These are phyloP conservation scores for Aspergillus bertholletiae DNA, from an alignment of 495 filamentous ascomycete genomes.

Conservation along the genomic window DNA sequence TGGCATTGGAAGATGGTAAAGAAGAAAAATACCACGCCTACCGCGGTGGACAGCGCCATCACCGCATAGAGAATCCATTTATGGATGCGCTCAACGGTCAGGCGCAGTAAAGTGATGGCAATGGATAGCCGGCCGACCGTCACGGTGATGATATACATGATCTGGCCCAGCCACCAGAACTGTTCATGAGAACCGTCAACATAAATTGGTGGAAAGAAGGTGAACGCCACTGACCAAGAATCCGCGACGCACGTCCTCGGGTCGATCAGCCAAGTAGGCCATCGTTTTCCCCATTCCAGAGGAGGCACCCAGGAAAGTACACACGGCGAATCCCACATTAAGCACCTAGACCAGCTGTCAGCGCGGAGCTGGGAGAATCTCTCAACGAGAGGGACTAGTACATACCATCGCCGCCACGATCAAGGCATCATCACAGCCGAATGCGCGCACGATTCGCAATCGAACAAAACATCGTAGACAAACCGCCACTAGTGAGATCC, in stretches of 20 bases:
- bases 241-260: conserved; percentile 18
- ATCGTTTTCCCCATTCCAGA: conserved; percentile 28
- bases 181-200: no score
- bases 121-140: conserved; percentile 34
- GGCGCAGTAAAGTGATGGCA: conserved; percentile 34
- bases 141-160: conserved; percentile 33
- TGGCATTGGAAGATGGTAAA: conserved; percentile 35
- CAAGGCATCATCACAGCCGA: conserved; percentile 31
- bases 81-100: conserved; percentile 27
- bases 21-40: conserved; percentile 28
- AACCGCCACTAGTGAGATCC: conserved; percentile 23
- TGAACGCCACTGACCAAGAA: conserved; percentile 31
- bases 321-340: conserved; percentile 26
- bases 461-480: conserved; percentile 30
- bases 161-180: conserved; percentile 33
- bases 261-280: conserved; percentile 18
- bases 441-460: conserved; percentile 23
- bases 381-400: neutral
- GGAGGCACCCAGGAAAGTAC: conserved; percentile 25
- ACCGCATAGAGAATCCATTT: conserved; percentile 28
- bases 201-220: no score
- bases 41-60: conserved; percentile 18
- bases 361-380: neutral
- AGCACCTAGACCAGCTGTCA: conserved; percentile 11
- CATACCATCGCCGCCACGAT: conserved; percentile 34